Evolutionary conservation across 345 rosid species (phyloP).

Genomic region (Anacardium occidentale): DNA sequence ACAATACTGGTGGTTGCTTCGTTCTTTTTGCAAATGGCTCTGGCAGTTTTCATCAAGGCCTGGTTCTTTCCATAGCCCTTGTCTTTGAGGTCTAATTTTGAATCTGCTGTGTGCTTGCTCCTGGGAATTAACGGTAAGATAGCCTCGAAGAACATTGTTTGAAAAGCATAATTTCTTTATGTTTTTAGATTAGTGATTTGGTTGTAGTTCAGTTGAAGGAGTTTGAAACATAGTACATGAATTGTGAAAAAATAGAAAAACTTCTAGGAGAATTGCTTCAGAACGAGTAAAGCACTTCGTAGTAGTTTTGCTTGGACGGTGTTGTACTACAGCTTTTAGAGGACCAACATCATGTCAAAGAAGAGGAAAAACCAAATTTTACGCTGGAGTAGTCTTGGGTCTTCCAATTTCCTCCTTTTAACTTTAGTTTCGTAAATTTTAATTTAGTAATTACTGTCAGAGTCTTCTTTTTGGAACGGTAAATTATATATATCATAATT

Average conservation of each 20-base stretch:
- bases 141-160: not conserved
- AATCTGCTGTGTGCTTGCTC: constrained; percentile 1
- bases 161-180: constrained; percentile 12
- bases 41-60: constrained; percentile 86
- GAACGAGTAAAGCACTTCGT: not conserved
- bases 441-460: too few relatives aligned
- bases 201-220: constrained; percentile 16
- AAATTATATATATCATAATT: too few relatives aligned
- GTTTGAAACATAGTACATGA: constrained; percentile 5
- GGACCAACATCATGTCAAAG: constrained; percentile 14
- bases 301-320: constrained; percentile 9
- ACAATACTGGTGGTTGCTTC: constrained; percentile 56
- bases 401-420: too few relatives aligned
- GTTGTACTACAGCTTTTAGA: constrained; percentile 19
- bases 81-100: not conserved
- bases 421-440: too few relatives aligned
- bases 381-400: not conserved
- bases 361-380: not conserved
- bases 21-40: constrained; percentile 71
- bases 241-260: not conserved
- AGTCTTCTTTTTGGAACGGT: too few relatives aligned
- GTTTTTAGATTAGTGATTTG: constrained; percentile 11
- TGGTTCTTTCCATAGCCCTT: constrained; percentile 76
- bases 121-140: not conserved
- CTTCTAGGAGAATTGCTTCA: constrained; percentile 9